Percentiles rank a stretch among this genome's conserved stretches.
Evolutionary conservation across 495 filamentous ascomycete species (phyloP).

Genomic region (Xylaria intraflava): DNA sequence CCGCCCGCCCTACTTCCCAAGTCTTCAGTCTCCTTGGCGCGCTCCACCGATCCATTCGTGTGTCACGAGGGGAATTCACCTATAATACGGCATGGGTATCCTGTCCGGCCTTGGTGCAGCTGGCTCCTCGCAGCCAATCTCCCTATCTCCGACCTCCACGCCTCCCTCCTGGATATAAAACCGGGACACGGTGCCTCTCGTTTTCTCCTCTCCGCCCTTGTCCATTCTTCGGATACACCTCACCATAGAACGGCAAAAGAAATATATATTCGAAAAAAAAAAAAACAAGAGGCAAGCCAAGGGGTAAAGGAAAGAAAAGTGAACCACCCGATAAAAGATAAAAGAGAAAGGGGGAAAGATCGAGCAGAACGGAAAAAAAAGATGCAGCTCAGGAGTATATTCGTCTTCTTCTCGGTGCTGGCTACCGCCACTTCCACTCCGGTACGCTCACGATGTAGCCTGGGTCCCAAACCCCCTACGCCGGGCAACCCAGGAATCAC

Average conservation of each 20-base stretch:
- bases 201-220: neutral
- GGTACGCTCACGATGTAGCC: slow-evolving; percentile 18
- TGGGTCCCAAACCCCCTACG: neutral
- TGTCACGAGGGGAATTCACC: neutral
- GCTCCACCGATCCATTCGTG: neutral
- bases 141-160: no score
- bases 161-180: neutral
- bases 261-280: neutral
- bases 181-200: neutral
- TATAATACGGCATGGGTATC: neutral
- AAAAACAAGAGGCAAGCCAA: slow-evolving; percentile 1
- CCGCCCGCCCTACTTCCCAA: slow-evolving; percentile 14
- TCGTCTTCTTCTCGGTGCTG: slow-evolving; percentile 22
- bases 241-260: neutral
- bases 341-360: slow-evolving; percentile 5
- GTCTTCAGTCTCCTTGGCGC: slow-evolving; percentile 3
- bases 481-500: neutral
- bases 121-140: neutral
- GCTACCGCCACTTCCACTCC: slow-evolving; percentile 27
- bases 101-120: neutral
- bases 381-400: slow-evolving; percentile 19
- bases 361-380: slow-evolving; percentile 8
- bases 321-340: no score
- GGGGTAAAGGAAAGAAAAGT: no score
- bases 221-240: neutral